Evolutionary conservation across 2,329 filamentous ascomycete genomes (phyloP), one percentile per base, ranked within the genome.

Genomic region (Aspergillus phoenicis): DNA sequence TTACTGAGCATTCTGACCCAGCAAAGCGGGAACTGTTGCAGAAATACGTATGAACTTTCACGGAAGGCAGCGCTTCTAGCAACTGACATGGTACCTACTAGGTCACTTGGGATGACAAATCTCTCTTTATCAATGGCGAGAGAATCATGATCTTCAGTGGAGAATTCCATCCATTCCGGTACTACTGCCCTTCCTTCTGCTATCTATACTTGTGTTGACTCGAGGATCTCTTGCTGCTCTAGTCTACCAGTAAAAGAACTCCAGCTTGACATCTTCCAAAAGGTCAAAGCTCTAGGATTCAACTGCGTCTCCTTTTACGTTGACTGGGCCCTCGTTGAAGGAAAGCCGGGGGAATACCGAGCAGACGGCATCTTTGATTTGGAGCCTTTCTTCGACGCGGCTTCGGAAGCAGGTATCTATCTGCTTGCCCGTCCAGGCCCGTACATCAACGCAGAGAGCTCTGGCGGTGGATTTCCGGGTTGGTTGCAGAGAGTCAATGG

Each of bases 281-380:
- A 96, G 76, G 86, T 94, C 74, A 93, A 90, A 74, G 88, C 90
- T 0, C 77, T 93, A 1, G 91, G 91, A 0, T 93, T 92, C 77
- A 94, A 90, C 68, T 84, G 86, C 48, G 89, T 93, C 1, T 92
- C 89, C 0, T 92, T 93, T 73, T 94, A 94, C 69, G 82, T 88
- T 6, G 84, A 93, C 68, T 96, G 91, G 91, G 89, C 89, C 3
- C 78, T 94, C 2, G 74, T 92, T 0, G 91, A 95, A 72, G 90
- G 89, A 2, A 88, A 89, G 61, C 87, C 82, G 0, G 91, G 90
- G 1, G 80, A 86, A 3, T 93, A 91, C 69, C 81, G 80, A 8
- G 88, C 87, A 1, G 86, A 91, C 2, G 91, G 90, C 0, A 82
- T 93, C 15, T 91, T 93, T 68, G 87, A 84, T 13, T 80, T 91